Evolutionary conservation across 768 basidiomycete species (phyloP), one percentile per base, ranked within the genome.

Genomic region (Pulveroboletus sp.): DNA sequence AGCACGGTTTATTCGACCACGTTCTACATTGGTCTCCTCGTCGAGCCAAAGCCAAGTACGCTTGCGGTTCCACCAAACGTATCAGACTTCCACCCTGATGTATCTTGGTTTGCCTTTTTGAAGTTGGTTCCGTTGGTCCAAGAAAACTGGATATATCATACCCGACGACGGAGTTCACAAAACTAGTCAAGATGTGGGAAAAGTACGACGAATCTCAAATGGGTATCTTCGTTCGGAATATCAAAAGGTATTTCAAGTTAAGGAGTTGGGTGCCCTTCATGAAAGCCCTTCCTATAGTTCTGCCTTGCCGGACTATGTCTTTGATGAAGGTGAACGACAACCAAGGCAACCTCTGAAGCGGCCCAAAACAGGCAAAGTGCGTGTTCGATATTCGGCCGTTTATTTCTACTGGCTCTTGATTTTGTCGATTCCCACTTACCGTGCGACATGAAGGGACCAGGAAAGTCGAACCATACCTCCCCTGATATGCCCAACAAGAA

Each of bases 181-280:
- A 94, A 66, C 78, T 91, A 46, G 92, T 94, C 62, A 94, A 94
- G 68, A 73, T 81, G 73, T 98, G 96, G 93, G 95, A 98, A 64
- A 86, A 89, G 64, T 98, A 86, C 58, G 89, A 98, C 52, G 87
- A 92, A 58, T 74, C 80, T 13, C 83, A 81, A 47, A 99, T 99
- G 96, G 93, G 93, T 18, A 88, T 99, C 53, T 80, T 90, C 43
- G 86, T 99, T 27, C 84, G 92, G 43, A 87, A 98, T 65, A 91
- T 97, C 64, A 96, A 83, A 76, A 85, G 83, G 94, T 93, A 61
- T 62, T 57, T 59, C 50, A 42, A 49, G 56, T 42, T 13, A 43
- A 50, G 51, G 43, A 37, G 40, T 56, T 43, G 8, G 18, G 47
- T 48, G 48, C 57, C 52, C 60, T 57, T 64, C 59, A 64, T 58